Conservation (phyloP, 441 rosid species). For the Erodium moschatum region DNA sequence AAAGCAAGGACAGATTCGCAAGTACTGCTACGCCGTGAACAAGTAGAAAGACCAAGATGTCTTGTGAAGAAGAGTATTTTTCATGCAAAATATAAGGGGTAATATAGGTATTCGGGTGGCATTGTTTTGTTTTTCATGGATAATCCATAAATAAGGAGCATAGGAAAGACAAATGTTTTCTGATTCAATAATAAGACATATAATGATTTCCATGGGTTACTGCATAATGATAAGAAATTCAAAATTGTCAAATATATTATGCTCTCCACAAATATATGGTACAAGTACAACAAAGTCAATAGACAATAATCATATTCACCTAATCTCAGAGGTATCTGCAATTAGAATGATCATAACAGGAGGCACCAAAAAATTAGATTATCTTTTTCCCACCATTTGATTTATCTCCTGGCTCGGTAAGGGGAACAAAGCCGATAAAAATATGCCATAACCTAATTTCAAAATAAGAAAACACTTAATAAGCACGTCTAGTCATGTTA, state of each 20-base stretch:
- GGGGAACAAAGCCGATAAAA: conserved; percentile 7
- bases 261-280: conserved; percentile 20
- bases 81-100: conserved; percentile 11
- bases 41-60: conserved; percentile 21
- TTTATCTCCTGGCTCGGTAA: conserved; percentile 28
- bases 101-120: conserved; percentile 13
- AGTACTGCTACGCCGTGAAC: conserved; percentile 36
- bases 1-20: conserved; percentile 49
- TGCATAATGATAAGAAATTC: conserved; percentile 24
- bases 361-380: conserved; percentile 18
- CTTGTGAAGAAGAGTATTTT: conserved; percentile 18
- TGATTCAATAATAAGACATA: conserved; percentile 27
- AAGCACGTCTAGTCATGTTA: not conserved
- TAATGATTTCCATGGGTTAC: conserved; percentile 14
- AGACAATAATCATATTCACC: conserved; percentile 29
- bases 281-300: conserved; percentile 13
- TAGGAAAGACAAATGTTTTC: conserved; percentile 15
- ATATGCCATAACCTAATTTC: conserved; percentile 17
- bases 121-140: conserved; percentile 19
- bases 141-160: conserved; percentile 17
- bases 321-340: conserved; percentile 31
- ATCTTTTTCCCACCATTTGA: conserved; percentile 28
- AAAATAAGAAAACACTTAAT: conserved; percentile 5
- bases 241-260: conserved; percentile 24
- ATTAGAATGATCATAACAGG: conserved; percentile 19